A percentile compares a stretch with the other conserved stretches of the same genome.
phyloP scores from a whole-genome alignment of 2,329 filamentous ascomycete species.

The Paracamarosporium sp. region DNA sequence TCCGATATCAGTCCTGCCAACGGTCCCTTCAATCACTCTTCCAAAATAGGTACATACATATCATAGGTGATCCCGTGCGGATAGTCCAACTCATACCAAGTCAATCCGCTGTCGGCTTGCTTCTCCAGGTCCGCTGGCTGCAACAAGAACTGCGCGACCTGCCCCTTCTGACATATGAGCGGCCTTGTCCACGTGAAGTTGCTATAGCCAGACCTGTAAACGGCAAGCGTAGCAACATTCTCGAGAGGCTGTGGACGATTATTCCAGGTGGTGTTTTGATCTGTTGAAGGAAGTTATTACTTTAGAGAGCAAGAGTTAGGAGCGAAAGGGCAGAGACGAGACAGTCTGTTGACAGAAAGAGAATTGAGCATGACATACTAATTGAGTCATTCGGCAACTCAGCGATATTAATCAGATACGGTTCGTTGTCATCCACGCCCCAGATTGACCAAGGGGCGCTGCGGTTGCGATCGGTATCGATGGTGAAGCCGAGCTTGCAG shows the following conservation, averaged over 20 bases:
- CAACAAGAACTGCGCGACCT: slow-evolving; percentile 35
- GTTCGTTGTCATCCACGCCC: slow-evolving; percentile 26
- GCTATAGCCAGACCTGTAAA: slow-evolving; percentile 18
- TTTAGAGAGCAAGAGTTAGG: not conserved
- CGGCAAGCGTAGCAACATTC: slow-evolving; percentile 25
- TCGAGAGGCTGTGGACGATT: slow-evolving; percentile 21
- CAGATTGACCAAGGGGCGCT: slow-evolving; percentile 27
- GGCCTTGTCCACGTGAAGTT: slow-evolving; percentile 17
- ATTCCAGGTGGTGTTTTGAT: slow-evolving; percentile 38
- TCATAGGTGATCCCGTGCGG: slow-evolving; percentile 41
- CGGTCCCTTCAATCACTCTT: too few relatives aligned
- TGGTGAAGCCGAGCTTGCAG: slow-evolving; percentile 34
- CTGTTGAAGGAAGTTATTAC: slow-evolving; percentile 15
- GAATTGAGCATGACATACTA: not conserved
- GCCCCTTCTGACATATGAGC: slow-evolving; percentile 29
- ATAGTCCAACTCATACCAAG: slow-evolving; percentile 41
- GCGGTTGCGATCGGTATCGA: slow-evolving; percentile 25
- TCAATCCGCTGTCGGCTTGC: slow-evolving; percentile 22
- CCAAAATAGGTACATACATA: slow-evolving; percentile 15
- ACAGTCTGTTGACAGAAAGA: not conserved
- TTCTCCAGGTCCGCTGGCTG: slow-evolving; percentile 21
- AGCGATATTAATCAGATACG: slow-evolving; percentile 35
- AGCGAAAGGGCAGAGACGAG: too few relatives aligned
- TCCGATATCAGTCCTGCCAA: too few relatives aligned
- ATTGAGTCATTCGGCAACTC: slow-evolving; percentile 16